Evolutionary conservation across 2,329 filamentous ascomycete species (phyloP), one percentile per base, ranked within the genome.

Genomic region (Dothidotthia symphoricarpi): DNA sequence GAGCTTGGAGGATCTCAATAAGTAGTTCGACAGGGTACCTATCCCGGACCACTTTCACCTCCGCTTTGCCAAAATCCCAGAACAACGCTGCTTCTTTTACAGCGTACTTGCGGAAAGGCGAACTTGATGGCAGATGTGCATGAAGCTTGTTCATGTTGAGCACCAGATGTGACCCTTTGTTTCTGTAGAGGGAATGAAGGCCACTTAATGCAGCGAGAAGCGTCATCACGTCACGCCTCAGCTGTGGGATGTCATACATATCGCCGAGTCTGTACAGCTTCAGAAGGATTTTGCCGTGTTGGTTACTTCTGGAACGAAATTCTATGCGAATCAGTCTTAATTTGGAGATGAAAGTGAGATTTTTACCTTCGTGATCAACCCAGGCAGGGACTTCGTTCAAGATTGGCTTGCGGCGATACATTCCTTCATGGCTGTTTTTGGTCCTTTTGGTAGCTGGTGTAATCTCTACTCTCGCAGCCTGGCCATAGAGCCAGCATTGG

Each of bases 1-100:
- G 8, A 44, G 38, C 13, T n/a, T n/a, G n/a, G n/a, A 47, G 28
- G 41, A 47, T 44, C n/a, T 41, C 41, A 16, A 45, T 34, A 41
- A 47, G 14, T 39, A 36, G 7, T 47, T 43, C 9, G 40, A 34
- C 3, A 44, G 31, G 2, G 35, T 30, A 7, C 44, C 36, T 3
- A 44, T 27, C 11, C 40, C 36, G 13, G 11, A 6, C 13, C 41
- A 33, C 14, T 40, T 40, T 10, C 39, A 34, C 29, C n/a, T n/a
- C n/a, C n/a, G n/a, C n/a, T n/a, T 34, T 34, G 3, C 36, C 40
- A 3, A 44, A 16, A 22, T 44, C 41, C 5, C 41, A 22, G 33
- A 39, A 44, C 4, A 44, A 36, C 12, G 41, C 41, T 2, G 41
- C 41, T 24, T 44, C 41, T 24, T 36, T 29, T 11, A 44, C 41